Conservation (phyloP, 1,139 yeast genomes). For the Magnusiomyces tetraspermus region DNA sequence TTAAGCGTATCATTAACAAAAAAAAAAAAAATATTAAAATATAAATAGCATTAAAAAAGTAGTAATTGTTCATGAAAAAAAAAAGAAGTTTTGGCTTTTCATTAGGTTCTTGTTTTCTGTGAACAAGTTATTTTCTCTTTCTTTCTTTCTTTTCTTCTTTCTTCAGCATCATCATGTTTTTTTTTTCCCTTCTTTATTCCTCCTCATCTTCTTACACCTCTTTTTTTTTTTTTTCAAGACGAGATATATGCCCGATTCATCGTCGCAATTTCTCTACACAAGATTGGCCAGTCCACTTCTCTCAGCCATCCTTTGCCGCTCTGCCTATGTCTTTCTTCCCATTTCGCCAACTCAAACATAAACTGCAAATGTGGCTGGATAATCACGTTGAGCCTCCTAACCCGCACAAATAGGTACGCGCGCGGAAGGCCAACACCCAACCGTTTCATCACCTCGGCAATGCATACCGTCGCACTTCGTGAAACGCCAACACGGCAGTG, state of each 20-base stretch:
- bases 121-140: too few relatives aligned
- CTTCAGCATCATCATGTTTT: too few relatives aligned
- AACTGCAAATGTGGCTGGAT: slow-evolving; percentile 84
- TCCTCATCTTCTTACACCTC: too few relatives aligned
- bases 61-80: too few relatives aligned
- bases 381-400: slow-evolving; percentile 74
- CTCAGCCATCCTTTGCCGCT: slow-evolving; percentile 39
- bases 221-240: too few relatives aligned
- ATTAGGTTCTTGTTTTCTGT: too few relatives aligned
- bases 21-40: too few relatives aligned
- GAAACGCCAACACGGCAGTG: slow-evolving; percentile 93
- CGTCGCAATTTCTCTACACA: slow-evolving; percentile 74
- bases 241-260: slow-evolving; percentile 57
- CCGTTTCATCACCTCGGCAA: slow-evolving; percentile 80
- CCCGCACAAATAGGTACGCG: slow-evolving; percentile 74
- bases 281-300: slow-evolving; percentile 82
- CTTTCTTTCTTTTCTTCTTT: too few relatives aligned
- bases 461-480: slow-evolving; percentile 79
- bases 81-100: too few relatives aligned
- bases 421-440: slow-evolving; percentile 54
- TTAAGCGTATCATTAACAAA: too few relatives aligned
- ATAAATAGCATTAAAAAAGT: too few relatives aligned
- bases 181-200: too few relatives aligned
- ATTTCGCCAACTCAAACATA: slow-evolving; percentile 73
- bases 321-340: slow-evolving; percentile 47